Evolutionary conservation across 176 grass and related monocot species (phyloP).

Genomic region (Lolium multiflorum): DNA sequence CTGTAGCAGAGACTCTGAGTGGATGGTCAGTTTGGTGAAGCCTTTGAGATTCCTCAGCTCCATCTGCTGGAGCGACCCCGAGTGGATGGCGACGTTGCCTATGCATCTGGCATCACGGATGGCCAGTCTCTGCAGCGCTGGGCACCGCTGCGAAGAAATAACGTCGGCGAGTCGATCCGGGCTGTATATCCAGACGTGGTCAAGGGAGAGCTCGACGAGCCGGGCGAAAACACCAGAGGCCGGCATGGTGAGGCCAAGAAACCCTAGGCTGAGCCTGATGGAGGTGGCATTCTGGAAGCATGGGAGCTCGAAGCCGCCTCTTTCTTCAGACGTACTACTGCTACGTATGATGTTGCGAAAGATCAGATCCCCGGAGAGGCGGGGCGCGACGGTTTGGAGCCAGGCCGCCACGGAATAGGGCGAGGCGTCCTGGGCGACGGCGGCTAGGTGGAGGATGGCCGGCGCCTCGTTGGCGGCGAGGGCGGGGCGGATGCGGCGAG

Average conservation of each 20-base stretch:
- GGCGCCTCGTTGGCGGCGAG: neutral
- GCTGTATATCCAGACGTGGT: neutral
- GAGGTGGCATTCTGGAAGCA: slow-evolving; percentile 10
- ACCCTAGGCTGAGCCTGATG: neutral
- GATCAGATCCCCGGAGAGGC: neutral
- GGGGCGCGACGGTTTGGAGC: slow-evolving; percentile 12
- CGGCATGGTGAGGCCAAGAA: neutral
- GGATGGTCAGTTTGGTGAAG: neutral
- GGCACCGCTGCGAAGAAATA: neutral
- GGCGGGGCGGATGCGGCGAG: neutral
- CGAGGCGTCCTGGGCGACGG: neutral
- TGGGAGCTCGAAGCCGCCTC: slow-evolving; percentile 11
- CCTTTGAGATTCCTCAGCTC: neutral
- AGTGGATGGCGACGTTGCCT: neutral
- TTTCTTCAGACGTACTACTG: neutral
- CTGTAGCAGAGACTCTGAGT: slow-evolving; percentile 5
- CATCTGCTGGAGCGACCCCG: neutral
- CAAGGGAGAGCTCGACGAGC: neutral
- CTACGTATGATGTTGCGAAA: neutral
- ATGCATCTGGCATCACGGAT: neutral
- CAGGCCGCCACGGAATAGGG: neutral
- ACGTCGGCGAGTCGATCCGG: neutral
- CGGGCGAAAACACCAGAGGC: neutral
- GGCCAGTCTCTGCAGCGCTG: neutral
- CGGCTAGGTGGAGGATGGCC: neutral